phyloP scores from a whole-genome alignment of 306 rosid species.

The Cercis canadensis region DNA sequence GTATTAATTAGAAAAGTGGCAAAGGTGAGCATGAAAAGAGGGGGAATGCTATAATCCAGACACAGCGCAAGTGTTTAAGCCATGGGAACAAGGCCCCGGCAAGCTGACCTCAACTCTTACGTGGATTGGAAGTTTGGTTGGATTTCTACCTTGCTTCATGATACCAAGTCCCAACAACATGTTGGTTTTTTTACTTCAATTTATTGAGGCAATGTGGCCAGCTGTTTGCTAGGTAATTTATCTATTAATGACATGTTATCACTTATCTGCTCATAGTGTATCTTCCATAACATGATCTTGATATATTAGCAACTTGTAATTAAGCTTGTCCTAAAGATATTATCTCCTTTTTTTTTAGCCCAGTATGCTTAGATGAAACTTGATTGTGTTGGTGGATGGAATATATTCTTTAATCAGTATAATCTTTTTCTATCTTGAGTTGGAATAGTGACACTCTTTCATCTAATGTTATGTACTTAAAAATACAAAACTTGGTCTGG shows the following conservation, averaged over 20 bases:
- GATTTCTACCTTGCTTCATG: slow-evolving; percentile 46
- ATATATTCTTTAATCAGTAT: slow-evolving; percentile 23
- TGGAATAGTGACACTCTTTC: slow-evolving; percentile 8
- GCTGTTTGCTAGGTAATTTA: slow-evolving; percentile 38
- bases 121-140: slow-evolving; percentile 61
- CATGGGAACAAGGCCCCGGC: slow-evolving; percentile 80
- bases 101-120: slow-evolving; percentile 69
- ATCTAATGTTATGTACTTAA: neutral
- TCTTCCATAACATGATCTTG: neutral
- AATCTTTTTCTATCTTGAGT: slow-evolving; percentile 28
- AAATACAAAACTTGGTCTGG: no score
- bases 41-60: slow-evolving; percentile 56
- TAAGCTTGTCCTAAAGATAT: slow-evolving; percentile 23
- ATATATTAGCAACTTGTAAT: slow-evolving; percentile 9
- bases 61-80: slow-evolving; percentile 59
- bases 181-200: slow-evolving; percentile 31
- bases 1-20: slow-evolving; percentile 55
- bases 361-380: slow-evolving; percentile 5
- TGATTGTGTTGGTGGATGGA: slow-evolving; percentile 38
- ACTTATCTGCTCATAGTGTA: neutral
- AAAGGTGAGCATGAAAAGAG: slow-evolving; percentile 73
- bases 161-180: slow-evolving; percentile 42
- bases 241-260: slow-evolving; percentile 27
- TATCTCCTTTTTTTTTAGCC: slow-evolving; percentile 20
- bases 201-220: slow-evolving; percentile 45